Conservation (phyloP, 73 alveolate species). For the Symbiodinium natans region DNA sequence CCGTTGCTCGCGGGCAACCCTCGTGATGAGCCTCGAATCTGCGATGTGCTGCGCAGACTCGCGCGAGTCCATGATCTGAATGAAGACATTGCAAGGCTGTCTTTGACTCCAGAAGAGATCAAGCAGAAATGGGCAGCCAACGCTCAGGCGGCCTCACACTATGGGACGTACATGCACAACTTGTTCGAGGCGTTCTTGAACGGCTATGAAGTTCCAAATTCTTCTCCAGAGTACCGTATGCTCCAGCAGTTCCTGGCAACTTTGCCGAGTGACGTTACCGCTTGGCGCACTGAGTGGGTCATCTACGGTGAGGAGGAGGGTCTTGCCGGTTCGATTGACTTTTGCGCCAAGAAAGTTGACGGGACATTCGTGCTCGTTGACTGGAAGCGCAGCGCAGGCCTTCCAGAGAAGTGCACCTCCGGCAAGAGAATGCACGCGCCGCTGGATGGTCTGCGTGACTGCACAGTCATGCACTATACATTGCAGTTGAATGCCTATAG, state of each 20-base stretch:
- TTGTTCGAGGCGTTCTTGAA: constrained; percentile 15
- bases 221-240: constrained; percentile 12
- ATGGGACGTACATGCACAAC: constrained; percentile 35
- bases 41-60: not conserved
- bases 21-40: constrained; percentile 22
- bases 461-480: constrained; percentile 18
- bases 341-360: not conserved
- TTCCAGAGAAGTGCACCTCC: not conserved
- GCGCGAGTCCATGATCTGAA: not conserved
- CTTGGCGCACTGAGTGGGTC: constrained; percentile 43
- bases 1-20: not conserved
- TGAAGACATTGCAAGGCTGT: not conserved
- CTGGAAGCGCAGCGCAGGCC: constrained; percentile 13
- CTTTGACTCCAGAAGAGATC: not conserved
- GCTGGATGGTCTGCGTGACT: not conserved
- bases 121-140: constrained; percentile 6
- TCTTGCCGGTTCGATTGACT: constrained; percentile 30
- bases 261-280: not conserved
- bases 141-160: not conserved
- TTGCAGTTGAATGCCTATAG: constrained; percentile 22
- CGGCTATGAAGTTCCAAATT: not conserved
- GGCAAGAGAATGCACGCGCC: not conserved
- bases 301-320: constrained; percentile 28
- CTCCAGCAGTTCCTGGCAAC: not conserved
- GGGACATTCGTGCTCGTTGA: constrained; percentile 17